Conservation (phyloP, 805 yeast genomes). For the Saturnispora saitoi region DNA sequence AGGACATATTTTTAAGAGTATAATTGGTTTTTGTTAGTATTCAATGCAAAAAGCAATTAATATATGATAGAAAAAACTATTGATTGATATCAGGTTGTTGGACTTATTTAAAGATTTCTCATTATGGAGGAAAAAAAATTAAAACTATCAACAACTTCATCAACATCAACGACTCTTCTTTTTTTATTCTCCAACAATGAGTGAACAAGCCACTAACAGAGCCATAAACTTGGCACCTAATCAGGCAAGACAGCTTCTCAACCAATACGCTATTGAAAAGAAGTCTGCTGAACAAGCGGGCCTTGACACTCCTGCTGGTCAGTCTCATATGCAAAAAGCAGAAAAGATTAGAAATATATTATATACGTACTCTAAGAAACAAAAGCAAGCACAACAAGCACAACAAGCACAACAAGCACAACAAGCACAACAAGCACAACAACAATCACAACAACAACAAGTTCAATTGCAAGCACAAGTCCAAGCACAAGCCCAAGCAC, state of each 20-base stretch:
- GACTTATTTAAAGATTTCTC: background rate
- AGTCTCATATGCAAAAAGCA: slow-evolving; percentile 54
- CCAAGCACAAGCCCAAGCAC: slow-evolving; percentile 5
- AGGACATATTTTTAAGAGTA: background rate
- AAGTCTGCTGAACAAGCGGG: slow-evolving; percentile 59
- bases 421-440: slow-evolving; percentile 10
- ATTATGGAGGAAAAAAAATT: background rate
- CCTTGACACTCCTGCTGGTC: slow-evolving; percentile 49
- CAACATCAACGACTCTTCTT: background rate
- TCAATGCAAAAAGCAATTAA: background rate
- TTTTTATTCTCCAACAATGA: background rate
- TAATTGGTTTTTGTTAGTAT: background rate
- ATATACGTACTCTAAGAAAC: slow-evolving; percentile 32
- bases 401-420: slow-evolving; percentile 17
- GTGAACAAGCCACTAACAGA: slow-evolving; percentile 4
- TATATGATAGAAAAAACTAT: background rate
- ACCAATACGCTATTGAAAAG: slow-evolving; percentile 49
- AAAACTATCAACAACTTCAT: background rate
- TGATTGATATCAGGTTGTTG: background rate
- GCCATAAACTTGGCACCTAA: slow-evolving; percentile 27
- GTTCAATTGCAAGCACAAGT: slow-evolving; percentile 10
- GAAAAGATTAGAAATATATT: slow-evolving; percentile 54
- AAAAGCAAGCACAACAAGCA: slow-evolving; percentile 23
- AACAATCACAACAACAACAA: slow-evolving; percentile 13
- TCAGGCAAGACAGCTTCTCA: slow-evolving; percentile 51